Evolutionary conservation across 1,284 basidiomycete genomes (phyloP).

Genomic region (Sutorius eximius): DNA sequence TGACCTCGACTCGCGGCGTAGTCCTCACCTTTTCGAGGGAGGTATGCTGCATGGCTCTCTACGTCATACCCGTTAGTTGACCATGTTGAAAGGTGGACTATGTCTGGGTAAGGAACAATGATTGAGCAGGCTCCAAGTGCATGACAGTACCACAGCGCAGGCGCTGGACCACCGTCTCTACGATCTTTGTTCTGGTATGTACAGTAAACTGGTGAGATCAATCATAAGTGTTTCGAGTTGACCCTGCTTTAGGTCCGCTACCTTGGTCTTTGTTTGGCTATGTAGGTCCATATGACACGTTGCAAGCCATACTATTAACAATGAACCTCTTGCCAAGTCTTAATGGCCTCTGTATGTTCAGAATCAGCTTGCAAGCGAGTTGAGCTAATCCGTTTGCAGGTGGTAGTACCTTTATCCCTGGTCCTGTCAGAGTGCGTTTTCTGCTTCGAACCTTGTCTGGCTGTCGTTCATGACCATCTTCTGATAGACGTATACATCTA

Average conservation of each 20-base stretch:
- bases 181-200: background rate
- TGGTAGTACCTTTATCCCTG: too few species aligned
- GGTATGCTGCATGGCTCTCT: background rate
- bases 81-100: conserved; percentile 2
- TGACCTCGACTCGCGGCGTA: background rate
- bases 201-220: background rate
- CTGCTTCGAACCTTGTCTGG: too few species aligned
- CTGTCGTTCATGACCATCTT: too few species aligned
- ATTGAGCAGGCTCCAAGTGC: background rate
- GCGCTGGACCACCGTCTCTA: background rate
- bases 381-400: too few species aligned
- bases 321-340: too few species aligned
- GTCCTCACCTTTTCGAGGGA: conserved; percentile 16
- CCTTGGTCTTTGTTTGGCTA: background rate
- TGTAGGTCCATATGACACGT: background rate
- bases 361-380: too few species aligned
- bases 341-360: too few species aligned
- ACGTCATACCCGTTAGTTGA: background rate
- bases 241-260: background rate
- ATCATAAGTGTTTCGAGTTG: background rate
- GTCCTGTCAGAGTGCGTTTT: too few species aligned
- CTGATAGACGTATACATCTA: too few species aligned
- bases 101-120: background rate
- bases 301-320: too few species aligned
- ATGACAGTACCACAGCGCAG: background rate